Evolutionary conservation across 768 basidiomycete genomes (phyloP), one percentile per base, ranked within the genome.

Genomic region (Cystobasidium tubakii): DNA sequence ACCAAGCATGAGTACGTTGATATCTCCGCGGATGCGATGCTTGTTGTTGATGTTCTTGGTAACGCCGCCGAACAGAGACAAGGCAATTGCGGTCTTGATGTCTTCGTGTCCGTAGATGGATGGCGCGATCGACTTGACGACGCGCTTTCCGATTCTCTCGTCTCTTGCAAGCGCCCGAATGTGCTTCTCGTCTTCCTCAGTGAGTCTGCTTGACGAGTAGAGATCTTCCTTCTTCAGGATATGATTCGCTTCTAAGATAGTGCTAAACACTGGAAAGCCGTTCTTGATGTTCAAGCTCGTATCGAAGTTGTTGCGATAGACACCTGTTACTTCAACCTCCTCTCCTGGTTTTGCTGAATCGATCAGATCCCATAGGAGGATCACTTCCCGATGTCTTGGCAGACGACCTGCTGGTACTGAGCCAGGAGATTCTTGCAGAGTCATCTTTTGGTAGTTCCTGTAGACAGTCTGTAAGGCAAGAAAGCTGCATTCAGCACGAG

Each of bases 41-140:
- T 99, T 98, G 80, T 91, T 87, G 79, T 96, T 94, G 82, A 98
- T 91, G 80, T 99, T 92, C 81, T 99, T 99, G 1, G 90, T 80
- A 0, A 97, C 88, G 60, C 96, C 96, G 13, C 93, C 89, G 75
- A 99, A 98, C 43, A 99, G 87, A 0, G 92, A 92, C 64, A 99
- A 86, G 0, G 96, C 94, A 76, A 99, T 84, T 34, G 93, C 96
- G 0, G 95, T 96, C 83, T 98, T 98, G 85, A 99, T 97, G 81
- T 98, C 90, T 81, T 98, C 96, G 81, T 99, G 96, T 1, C 96
- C 96, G 78, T 98, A 99, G 81, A 99, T 98, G 43, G 93, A 96
- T 0, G 96, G 96, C 1, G 96, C 96, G 73, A 99, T 96, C 33
- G 92, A 96, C 82, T 99, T 99, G 83, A 98, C 87, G 80, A 99